A percentile compares a stretch with the other conserved stretches of the same genome.
Conservation (phyloP, 176 grass and related monocot genomes). For the Lolium rigidum region DNA sequence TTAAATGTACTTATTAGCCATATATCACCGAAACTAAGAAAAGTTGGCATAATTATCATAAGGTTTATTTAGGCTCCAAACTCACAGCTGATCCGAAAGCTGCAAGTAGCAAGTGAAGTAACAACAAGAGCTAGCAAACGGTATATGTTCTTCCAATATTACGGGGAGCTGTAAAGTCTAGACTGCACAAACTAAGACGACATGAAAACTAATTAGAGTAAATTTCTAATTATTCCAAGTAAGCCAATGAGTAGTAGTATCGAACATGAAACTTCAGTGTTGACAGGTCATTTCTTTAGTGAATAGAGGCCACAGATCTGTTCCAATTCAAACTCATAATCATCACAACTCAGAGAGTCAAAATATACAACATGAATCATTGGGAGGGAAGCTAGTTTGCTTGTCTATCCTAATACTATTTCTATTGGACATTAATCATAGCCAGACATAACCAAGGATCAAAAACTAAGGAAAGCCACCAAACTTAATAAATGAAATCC, state of each 20-base stretch:
- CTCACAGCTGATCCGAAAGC: not conserved
- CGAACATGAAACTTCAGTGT: not conserved
- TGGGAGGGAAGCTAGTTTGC: not conserved
- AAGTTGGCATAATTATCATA: not conserved
- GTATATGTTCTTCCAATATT: not conserved
- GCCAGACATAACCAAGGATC: not conserved
- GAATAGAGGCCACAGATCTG: not conserved
- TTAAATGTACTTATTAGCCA: not conserved
- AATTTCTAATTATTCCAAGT: not conserved
- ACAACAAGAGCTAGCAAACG: not conserved
- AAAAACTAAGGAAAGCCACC: not conserved
- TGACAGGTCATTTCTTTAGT: not conserved
- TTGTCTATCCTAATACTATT: not conserved
- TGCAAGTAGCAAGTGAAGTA: not conserved
- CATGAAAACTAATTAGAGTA: not conserved
- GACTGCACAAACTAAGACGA: not conserved
- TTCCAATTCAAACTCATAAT: not conserved
- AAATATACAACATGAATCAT: not conserved
- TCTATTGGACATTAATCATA: not conserved
- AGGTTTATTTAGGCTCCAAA: not conserved
- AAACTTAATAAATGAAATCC: not conserved
- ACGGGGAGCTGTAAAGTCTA: not conserved
- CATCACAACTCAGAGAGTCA: not conserved
- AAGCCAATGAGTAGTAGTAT: conserved; percentile 7
- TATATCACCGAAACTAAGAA: not conserved